Evolutionary conservation across 805 yeast species (phyloP).

Genomic region (Pichia occidentalis): DNA sequence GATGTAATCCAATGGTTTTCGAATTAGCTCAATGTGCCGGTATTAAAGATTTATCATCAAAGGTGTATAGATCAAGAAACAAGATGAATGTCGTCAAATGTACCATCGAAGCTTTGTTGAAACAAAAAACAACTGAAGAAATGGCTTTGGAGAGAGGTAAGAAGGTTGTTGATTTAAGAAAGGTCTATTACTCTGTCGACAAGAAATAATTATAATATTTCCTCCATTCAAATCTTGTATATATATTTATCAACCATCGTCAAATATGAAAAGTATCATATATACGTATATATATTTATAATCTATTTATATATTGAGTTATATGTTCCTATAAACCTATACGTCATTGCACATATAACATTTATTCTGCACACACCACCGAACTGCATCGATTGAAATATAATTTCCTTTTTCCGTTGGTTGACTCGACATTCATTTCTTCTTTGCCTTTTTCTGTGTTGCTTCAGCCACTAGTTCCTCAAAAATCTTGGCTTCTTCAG

Average conservation of each 20-base stretch:
- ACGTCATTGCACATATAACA: too few relatives aligned
- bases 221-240: too few relatives aligned
- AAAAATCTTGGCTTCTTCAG: conserved; percentile 84
- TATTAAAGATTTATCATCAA: conserved; percentile 86
- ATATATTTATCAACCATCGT: not conserved
- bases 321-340: too few relatives aligned
- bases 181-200: conserved; percentile 59
- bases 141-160: conserved; percentile 90
- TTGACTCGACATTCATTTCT: conserved; percentile 28
- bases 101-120: conserved; percentile 71
- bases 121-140: conserved; percentile 78
- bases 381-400: too few relatives aligned
- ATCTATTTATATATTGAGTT: not conserved
- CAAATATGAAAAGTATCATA: too few relatives aligned
- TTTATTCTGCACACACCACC: too few relatives aligned
- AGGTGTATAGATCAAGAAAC: conserved; percentile 87
- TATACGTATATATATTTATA: conserved; percentile 1
- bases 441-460: conserved; percentile 51
- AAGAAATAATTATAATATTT: conserved; percentile 4
- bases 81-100: conserved; percentile 93
- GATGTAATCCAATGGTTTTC: conserved; percentile 84
- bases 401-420: too few relatives aligned
- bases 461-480: conserved; percentile 93
- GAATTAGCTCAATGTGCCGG: conserved; percentile 93
- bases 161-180: conserved; percentile 87